Base-by-base conservation (phyloP, 768 basidiomycete genomes). In the Hydnum rufescens region DNA sequence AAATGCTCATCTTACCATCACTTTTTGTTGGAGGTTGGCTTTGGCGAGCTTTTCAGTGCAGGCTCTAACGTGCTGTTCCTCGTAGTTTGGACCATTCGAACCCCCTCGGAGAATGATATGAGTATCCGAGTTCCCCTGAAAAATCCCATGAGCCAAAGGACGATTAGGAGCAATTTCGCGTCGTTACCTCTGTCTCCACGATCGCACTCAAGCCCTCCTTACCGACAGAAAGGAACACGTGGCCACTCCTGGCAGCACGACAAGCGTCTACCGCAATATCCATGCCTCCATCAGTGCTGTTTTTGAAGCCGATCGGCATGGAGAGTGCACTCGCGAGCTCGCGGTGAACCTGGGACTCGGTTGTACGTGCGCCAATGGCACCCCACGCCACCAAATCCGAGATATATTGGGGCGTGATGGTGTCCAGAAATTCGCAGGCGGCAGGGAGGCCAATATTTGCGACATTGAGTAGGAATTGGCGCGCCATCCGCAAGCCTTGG, bases 281-380 rank as follows among this genome's bases (percentile, higher is more conserved):
- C 42, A 93, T 76, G 28, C 79, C 80, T 34, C 95, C 95, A 59
- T 97, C 95, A 1, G 93, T 97, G 6, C 86, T 86, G 61, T 99
- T 99, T 69, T 99, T 99, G 77, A 99, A 97, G 4, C 95, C 95
- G 3, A 90, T 88, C 2, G 86, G 83, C 84, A 93, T 89, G 16
- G 84, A 87, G n/a, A 93, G 70, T 1, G 80, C 85, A 3, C 80
- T 83, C 5, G 77, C 76, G 16, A 93, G 72, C 65, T 93, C 89
- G 44, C 89, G 80, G 62, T 93, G 89, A 16, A 93, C 86, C 63
- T 93, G 65, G 3, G 83, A 87, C 64, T 93, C 89, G 0, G 90
- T 92, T 8, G 89, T 90, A 13, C 87, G 74, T 8, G 86, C 87
- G 32, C 85, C 95, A 58, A 99, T 97, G 2, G 93, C 93, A 48